Evolutionary conservation across 345 rosid genomes (phyloP), one percentile per base, ranked within the genome.

Genomic region (Tarenaya hassleriana): DNA sequence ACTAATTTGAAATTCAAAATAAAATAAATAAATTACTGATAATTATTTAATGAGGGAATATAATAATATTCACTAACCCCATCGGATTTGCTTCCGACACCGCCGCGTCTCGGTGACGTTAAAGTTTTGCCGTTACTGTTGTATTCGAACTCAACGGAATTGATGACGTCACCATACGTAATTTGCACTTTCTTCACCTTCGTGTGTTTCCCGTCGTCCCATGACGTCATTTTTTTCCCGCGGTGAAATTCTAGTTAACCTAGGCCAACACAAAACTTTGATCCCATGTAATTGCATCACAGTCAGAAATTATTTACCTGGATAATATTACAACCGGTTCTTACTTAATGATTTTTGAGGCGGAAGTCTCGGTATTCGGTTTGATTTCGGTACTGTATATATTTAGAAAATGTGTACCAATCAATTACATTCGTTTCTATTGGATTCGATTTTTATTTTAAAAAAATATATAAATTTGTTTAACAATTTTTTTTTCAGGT

Each of bases 171-270:
- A 15, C 52, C 69, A 37, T 11, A 65, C 10, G 69, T 65, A 19
- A 65, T 31, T 58, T 65, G 37, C 13, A 65, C 69, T 43, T 45
- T 65, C 43, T 58, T 65, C 54, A 65, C 64, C 48, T 65, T 65
- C 2, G 53, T 21, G 63, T 65, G 69, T 11, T 29, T 10, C 15
- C 69, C 69, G 45, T 65, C 69, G 59, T 65, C 69, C 69, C 69
- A 65, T 27, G 63, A 58, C 69, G 57, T 64, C n/a, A 3, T 35
- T 21, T 7, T 9, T 24, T 7, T 33, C 7, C 11, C 40, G 40
- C 13, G 7, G 13, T 35, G 10, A 35, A 9, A 9, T 10, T 10
- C 9, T 35, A 35, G 9, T 3, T 35, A 35, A 3, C 40, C 40
- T n/a, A 3, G 9, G 13, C 11, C 40, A 33, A 33, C 10, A 9